Base-by-base conservation (phyloP, 106 monocot genomes). In the Ottelia alismoides region DNA sequence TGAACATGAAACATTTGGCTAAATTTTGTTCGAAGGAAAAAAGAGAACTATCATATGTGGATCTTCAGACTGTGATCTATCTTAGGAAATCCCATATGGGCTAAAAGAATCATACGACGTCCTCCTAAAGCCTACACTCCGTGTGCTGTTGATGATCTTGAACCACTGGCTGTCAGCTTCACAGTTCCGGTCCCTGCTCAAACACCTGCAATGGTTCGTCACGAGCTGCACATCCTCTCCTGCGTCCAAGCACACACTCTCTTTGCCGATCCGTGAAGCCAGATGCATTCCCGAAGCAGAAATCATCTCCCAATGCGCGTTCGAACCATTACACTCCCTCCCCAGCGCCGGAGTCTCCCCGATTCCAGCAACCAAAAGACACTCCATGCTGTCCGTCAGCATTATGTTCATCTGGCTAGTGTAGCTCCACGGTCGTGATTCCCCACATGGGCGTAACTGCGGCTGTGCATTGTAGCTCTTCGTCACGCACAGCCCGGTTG, bases 91-190 rank as follows among this genome's bases (percentile, higher is more conserved):
- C n/a, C n/a, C n/a, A n/a, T n/a, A n/a, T n/a, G n/a, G n/a, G n/a
- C n/a, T n/a, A n/a, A n/a, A n/a, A n/a, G n/a, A n/a, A n/a, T n/a
- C n/a, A n/a, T n/a, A n/a, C n/a, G n/a, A n/a, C n/a, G n/a, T n/a
- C n/a, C n/a, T n/a, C n/a, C n/a, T n/a, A n/a, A n/a, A n/a, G n/a
- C n/a, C 20, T 1, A 25, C 43, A 25, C 25, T 44, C 32, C 81
- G 58, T 14, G 63, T 76, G 60, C 75, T 88, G 44, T n/a, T 64
- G 11, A 82, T 65, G 20, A 88, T 47, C 64, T 76, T 82, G 62
- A 88, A 83, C 88, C 88, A 88, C 56, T 88, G 88, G 31, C 70
- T 71, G 56, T 79, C 71, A 2, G 79, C 70, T 3, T 88, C 73
- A 30, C 88, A 88, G 7, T 25, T 16, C 26, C 50, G 24, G n/a